A percentile compares a stretch with the other conserved stretches of the same genome.
Evolutionary conservation across 495 filamentous ascomycete species (phyloP).

Genomic region (Penicillium ucsense): DNA sequence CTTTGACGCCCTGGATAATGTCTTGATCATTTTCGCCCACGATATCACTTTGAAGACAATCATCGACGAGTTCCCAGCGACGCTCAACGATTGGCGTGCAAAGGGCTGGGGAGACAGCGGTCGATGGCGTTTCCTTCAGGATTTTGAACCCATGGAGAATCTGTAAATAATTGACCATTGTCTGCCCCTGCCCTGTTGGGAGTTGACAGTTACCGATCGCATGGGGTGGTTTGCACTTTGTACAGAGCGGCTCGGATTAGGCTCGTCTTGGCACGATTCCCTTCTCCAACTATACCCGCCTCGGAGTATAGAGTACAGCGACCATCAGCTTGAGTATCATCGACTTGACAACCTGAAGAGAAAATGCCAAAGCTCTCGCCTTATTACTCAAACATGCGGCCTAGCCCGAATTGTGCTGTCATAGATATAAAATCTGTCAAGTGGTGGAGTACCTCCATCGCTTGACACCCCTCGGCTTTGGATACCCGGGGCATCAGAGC

Average conservation of each 20-base stretch:
- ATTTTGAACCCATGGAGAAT: background rate
- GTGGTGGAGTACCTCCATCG: background rate
- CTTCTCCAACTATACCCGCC: too few species aligned
- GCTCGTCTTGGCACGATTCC: too few species aligned
- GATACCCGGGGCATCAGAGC: background rate
- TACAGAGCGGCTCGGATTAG: too few species aligned
- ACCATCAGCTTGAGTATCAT: too few species aligned
- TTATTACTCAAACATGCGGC: too few species aligned
- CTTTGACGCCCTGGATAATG: constrained; percentile 39
- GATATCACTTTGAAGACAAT: constrained; percentile 35
- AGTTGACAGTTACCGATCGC: too few species aligned
- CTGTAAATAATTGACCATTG: background rate
- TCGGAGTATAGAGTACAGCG: too few species aligned
- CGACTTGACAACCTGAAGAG: too few species aligned
- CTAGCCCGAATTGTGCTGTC: too few species aligned
- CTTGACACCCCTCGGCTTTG: background rate
- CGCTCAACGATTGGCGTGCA: constrained; percentile 38
- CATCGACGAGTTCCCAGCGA: constrained; percentile 41
- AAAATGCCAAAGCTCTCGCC: too few species aligned
- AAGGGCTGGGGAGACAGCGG: constrained; percentile 32
- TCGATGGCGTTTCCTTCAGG: constrained; percentile 3
- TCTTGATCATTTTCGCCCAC: constrained; percentile 46
- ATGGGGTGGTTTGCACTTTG: too few species aligned
- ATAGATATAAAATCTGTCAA: background rate
- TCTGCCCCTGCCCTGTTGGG: too few species aligned